A percentile compares a stretch with the other conserved stretches of the same genome.
These are phyloP conservation scores for Mortierella sp. DNA, from an alignment of 371 early-diverging fungal species.

Conservation along the genomic window DNA sequence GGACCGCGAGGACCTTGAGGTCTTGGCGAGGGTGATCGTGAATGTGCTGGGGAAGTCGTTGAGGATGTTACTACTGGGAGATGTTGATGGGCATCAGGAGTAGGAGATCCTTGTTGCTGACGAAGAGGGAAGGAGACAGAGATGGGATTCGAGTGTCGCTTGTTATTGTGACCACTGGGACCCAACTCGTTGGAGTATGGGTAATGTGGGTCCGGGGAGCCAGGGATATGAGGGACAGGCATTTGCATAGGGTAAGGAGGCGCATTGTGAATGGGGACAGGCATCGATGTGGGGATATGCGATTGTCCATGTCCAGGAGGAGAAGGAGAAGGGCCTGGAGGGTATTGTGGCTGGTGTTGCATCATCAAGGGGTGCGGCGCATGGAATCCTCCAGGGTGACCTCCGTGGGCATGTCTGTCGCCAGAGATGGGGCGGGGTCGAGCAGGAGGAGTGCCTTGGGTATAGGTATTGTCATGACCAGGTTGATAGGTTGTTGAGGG, in stretches of 20 bases:
- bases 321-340: constrained; percentile 30
- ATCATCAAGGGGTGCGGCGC: constrained; percentile 51
- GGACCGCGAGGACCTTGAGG: constrained; percentile 23
- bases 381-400: constrained; percentile 4
- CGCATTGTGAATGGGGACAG: constrained; percentile 32
- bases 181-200: background rate
- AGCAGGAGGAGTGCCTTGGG: constrained; percentile 22
- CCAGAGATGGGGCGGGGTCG: constrained; percentile 35
- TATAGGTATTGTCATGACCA: constrained; percentile 4
- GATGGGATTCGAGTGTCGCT: constrained; percentile 45
- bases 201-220: constrained; percentile 19
- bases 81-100: background rate
- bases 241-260: constrained; percentile 34
- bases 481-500: constrained; percentile 41
- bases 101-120: background rate
- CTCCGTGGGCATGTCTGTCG: constrained; percentile 9
- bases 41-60: background rate
- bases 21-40: constrained; percentile 5
- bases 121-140: constrained; percentile 47
- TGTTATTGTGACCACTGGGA: constrained; percentile 8
- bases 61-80: background rate
- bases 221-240: constrained; percentile 43
- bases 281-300: constrained; percentile 27
- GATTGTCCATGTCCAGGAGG: background rate
- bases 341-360: constrained; percentile 38